Conservation (phyloP, 352 stramenopile species). For the Albugo candida region DNA sequence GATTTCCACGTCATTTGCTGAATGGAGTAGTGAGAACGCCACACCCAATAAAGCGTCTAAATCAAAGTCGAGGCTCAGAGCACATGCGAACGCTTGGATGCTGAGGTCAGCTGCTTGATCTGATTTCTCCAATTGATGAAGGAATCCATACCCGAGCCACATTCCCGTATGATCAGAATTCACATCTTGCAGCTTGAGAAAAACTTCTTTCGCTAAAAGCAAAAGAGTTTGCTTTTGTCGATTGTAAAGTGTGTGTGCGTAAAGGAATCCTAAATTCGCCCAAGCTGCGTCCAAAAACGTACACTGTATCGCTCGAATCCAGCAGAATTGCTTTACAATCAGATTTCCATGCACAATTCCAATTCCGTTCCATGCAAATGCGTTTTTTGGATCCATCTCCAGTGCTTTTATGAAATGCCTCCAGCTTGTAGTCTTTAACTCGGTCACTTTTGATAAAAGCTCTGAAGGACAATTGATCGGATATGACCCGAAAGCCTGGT, state of each 20-base stretch:
- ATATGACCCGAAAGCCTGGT: conserved; percentile 20
- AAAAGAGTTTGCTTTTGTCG: conserved; percentile 11
- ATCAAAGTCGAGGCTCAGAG: conserved; percentile 47
- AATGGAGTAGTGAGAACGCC: conserved; percentile 16
- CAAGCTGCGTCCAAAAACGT: conserved; percentile 43
- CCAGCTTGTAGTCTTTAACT: conserved; percentile 15
- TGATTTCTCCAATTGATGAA: conserved; percentile 26
- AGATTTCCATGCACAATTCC: conserved; percentile 33
- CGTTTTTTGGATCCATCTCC: conserved; percentile 19
- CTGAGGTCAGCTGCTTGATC: conserved; percentile 21
- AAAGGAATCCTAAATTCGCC: conserved; percentile 75
- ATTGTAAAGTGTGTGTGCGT: conserved; percentile 16
- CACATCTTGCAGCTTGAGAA: conserved; percentile 65
- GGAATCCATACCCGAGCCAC: conserved; percentile 74
- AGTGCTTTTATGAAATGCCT: conserved; percentile 29
- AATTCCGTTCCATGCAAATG: conserved; percentile 60
- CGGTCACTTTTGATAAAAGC: background rate
- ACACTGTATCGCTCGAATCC: conserved; percentile 41
- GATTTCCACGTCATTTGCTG: background rate
- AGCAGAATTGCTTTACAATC: conserved; percentile 64
- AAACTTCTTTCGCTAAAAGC: conserved; percentile 50
- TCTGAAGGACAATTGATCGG: too few relatives aligned
- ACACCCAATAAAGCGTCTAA: conserved; percentile 54
- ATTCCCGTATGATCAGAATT: conserved; percentile 66
- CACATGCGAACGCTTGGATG: conserved; percentile 57